Conservation (phyloP, 805 yeast species). For the Barnettozyma sucrosica region DNA sequence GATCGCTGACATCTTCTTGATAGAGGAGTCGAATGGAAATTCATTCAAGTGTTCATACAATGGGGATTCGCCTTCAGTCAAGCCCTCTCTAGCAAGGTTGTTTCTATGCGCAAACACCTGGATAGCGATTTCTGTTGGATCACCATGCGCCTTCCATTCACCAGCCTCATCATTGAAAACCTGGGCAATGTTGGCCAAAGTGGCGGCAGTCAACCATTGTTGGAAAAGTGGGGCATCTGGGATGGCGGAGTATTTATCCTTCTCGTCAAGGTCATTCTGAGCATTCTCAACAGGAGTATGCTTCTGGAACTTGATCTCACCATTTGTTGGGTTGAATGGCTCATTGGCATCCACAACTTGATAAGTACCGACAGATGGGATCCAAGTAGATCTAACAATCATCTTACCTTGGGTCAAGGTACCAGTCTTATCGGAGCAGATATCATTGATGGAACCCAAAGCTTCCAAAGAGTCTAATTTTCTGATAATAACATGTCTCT, state of each 20-base stretch:
- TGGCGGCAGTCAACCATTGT: slow-evolving; percentile 58
- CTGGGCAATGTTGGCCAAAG: slow-evolving; percentile 75
- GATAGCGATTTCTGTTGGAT: slow-evolving; percentile 85
- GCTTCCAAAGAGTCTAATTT: slow-evolving; percentile 76
- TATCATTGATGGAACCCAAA: slow-evolving; percentile 71
- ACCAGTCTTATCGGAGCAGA: slow-evolving; percentile 81
- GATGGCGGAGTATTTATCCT: slow-evolving; percentile 6
- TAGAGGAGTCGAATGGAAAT: slow-evolving; percentile 69
- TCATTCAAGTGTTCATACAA: slow-evolving; percentile 43
- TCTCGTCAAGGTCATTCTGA: slow-evolving; percentile 18
- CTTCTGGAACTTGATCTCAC: slow-evolving; percentile 30
- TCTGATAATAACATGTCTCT: slow-evolving; percentile 65
- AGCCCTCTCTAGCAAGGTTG: slow-evolving; percentile 39
- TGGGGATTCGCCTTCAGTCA: slow-evolving; percentile 33
- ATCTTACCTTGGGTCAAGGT: slow-evolving; percentile 76
- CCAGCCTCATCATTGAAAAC: slow-evolving; percentile 44
- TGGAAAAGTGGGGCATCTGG: slow-evolving; percentile 13
- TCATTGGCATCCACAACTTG: slow-evolving; percentile 49
- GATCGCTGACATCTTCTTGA: slow-evolving; percentile 70
- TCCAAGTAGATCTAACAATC: slow-evolving; percentile 67
- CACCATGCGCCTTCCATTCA: slow-evolving; percentile 77
- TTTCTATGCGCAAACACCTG: slow-evolving; percentile 69
- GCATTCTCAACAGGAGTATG: slow-evolving; percentile 17
- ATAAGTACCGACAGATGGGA: slow-evolving; percentile 57
- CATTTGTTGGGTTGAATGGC: slow-evolving; percentile 60